Evolutionary conservation across 768 basidiomycete genomes (phyloP).

Genomic region (Guyanaporus albipodus): DNA sequence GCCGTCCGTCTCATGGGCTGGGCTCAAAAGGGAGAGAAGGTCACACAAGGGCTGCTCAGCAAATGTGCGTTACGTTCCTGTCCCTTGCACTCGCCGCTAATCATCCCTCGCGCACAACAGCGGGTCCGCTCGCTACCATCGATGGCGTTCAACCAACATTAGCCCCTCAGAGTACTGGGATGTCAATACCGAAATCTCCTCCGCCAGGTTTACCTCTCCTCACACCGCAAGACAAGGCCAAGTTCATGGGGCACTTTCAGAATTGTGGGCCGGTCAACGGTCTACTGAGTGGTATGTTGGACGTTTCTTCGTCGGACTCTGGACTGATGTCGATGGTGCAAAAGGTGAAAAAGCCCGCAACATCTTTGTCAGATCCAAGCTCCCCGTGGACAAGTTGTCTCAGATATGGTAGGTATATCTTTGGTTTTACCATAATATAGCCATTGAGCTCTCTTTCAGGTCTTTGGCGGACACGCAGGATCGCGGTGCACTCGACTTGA

Average conservation of each 20-base stretch:
- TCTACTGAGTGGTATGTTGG: slow-evolving; percentile 64
- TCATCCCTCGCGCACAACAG: slow-evolving; percentile 43
- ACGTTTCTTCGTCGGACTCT: background rate
- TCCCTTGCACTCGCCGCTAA: slow-evolving; percentile 10
- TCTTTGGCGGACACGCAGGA: slow-evolving; percentile 92
- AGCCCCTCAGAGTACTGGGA: slow-evolving; percentile 52
- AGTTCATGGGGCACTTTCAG: slow-evolving; percentile 78
- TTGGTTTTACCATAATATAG: background rate
- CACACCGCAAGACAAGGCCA: slow-evolving; percentile 75
- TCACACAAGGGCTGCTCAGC: slow-evolving; percentile 55
- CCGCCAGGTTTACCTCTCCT: slow-evolving; percentile 59
- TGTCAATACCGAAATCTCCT: slow-evolving; percentile 61
- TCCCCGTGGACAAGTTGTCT: slow-evolving; percentile 80
- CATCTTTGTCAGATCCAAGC: slow-evolving; percentile 87
- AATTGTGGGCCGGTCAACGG: slow-evolving; percentile 71
- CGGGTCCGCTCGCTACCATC: slow-evolving; percentile 79
- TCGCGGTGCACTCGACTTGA: slow-evolving; percentile 80
- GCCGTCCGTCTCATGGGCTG: slow-evolving; percentile 91
- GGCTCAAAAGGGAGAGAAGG: slow-evolving; percentile 81
- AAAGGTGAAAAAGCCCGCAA: slow-evolving; percentile 81
- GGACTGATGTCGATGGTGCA: background rate
- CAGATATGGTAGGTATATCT: slow-evolving; percentile 76
- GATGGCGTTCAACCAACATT: slow-evolving; percentile 56
- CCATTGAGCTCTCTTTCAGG: slow-evolving; percentile 43
- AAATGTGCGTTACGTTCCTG: slow-evolving; percentile 51